Conservation (phyloP, 768 basidiomycete species). For the Mycena amicta region DNA sequence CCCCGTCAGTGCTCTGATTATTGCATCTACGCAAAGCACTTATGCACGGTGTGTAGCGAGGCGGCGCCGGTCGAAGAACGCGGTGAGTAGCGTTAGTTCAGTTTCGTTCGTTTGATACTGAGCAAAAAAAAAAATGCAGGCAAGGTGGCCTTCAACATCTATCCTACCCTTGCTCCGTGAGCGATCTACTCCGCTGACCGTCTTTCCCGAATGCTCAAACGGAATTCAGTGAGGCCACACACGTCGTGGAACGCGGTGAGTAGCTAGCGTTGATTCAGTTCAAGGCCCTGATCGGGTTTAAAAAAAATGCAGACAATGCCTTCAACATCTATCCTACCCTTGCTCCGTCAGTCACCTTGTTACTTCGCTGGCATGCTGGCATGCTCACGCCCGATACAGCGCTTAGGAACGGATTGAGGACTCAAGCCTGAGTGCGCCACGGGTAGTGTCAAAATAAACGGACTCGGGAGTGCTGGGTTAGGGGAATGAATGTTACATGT, state of each 20-base stretch:
- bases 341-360: not conserved
- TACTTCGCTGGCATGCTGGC: too few species aligned
- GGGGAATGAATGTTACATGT: not conserved
- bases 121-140: not conserved
- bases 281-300: not conserved
- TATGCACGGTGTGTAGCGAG: not conserved
- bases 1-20: not conserved
- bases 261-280: not conserved
- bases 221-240: not conserved
- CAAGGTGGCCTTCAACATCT: not conserved
- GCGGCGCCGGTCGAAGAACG: not conserved
- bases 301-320: not conserved
- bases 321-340: not conserved
- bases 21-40: not conserved
- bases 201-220: not conserved
- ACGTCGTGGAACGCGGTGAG: not conserved
- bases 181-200: not conserved
- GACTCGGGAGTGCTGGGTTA: not conserved
- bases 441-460: not conserved
- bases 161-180: not conserved
- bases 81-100: not conserved
- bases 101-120: not conserved
- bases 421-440: not conserved
- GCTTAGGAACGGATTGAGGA: too few species aligned
- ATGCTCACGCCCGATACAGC: too few species aligned